phyloP scores from a whole-genome alignment of 306 rosid species.

The Cucumis melo region DNA sequence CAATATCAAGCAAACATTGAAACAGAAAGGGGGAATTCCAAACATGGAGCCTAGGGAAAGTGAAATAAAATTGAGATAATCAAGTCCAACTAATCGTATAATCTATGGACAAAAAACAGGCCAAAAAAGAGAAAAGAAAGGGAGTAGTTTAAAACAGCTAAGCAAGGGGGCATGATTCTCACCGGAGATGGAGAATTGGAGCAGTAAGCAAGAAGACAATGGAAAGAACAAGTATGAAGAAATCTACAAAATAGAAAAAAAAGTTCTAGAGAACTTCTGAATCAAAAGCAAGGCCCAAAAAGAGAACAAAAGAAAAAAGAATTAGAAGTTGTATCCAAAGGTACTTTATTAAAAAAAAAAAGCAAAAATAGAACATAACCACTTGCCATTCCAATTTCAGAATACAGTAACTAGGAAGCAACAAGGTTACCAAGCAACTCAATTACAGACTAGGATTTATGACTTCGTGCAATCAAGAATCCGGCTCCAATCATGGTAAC shows the following conservation, averaged over 20 bases:
- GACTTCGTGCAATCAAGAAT: too few relatives aligned
- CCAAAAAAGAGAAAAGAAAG: neutral
- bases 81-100: neutral
- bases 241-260: too few relatives aligned
- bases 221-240: too few relatives aligned
- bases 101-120: neutral
- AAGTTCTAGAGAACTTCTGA: slow-evolving; percentile 7
- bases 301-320: neutral
- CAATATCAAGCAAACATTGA: neutral
- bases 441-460: too few relatives aligned
- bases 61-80: neutral
- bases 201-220: too few relatives aligned
- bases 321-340: neutral
- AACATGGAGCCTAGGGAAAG: neutral
- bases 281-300: neutral
- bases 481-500: too few relatives aligned
- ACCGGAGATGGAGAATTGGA: neutral
- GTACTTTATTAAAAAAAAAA: neutral
- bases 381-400: too few relatives aligned
- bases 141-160: too few relatives aligned
- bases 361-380: too few relatives aligned
- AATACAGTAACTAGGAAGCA: too few relatives aligned
- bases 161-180: neutral
- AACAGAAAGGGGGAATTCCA: neutral
- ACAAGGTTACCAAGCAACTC: too few relatives aligned